Base-by-base conservation (phyloP, 2,329 filamentous ascomycete genomes). In the Calycina marina region DNA sequence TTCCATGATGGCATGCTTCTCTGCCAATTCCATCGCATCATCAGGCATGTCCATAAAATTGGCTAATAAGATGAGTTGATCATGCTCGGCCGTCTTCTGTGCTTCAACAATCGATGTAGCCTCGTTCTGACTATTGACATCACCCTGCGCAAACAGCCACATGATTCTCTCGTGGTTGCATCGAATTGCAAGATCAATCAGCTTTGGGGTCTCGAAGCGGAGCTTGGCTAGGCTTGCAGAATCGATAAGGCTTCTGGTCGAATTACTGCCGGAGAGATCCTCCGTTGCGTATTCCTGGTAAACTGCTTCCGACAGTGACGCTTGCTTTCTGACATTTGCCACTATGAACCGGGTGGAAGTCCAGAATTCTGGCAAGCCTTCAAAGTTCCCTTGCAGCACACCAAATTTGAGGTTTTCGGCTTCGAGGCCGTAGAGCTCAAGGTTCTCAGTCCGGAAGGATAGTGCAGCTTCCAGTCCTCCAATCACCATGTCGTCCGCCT, bases 291-390 rank as follows among this genome's bases (percentile, higher is more conserved):
- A 56, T 30, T 51, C 46, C 25, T 37, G 42, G n/a, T 52, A 28
- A 18, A 52, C 37, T 9, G 38, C 30, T 5, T 40, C 40, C 8
- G 63, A 63, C 12, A 77, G 61, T 40, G 75, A 67, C 14, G 70
- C 58, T 11, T 76, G 61, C 12, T 71, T 69, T 47, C 71, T 69
- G 9, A 64, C 47, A 39, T 75, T 76, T 50, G 74, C 74, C 31
- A 72, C 67, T 34, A 75, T 60, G 40, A 65, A 71, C 26, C 60
- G 55, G 42, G 69, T 72, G 11, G 82, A 85, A 0, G 86, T 94
- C 90, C 90, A 98, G 27, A 86, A 80, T 38, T 82, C 75, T 0
- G 78, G 71, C 6, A 94, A 63, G 8, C 66, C 70, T 13, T 75
- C 66, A 48, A 84, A 86, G 27, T 71, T 69, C 11, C 65, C 59